Conservation (phyloP, 805 yeast genomes). For the Ogataea corticis region DNA sequence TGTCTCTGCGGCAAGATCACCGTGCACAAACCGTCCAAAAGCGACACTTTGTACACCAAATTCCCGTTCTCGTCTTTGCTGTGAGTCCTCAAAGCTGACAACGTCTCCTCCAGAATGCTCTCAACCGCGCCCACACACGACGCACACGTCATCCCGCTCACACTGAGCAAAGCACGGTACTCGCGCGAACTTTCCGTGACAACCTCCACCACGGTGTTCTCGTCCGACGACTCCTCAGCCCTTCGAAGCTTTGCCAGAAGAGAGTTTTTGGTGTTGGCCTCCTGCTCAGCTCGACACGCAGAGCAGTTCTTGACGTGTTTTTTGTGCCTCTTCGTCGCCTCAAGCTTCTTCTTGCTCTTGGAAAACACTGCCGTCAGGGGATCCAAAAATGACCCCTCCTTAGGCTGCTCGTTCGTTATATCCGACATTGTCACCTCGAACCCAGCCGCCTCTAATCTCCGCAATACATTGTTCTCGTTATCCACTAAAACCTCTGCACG, state of each 20-base stretch:
- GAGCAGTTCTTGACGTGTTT: slow-evolving; percentile 44
- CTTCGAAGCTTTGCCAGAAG: slow-evolving; percentile 11
- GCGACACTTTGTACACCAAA: slow-evolving; percentile 33
- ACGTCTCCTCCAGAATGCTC: slow-evolving; percentile 36
- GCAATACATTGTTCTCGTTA: slow-evolving; percentile 29
- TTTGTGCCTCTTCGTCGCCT: slow-evolving; percentile 15
- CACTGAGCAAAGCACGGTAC: slow-evolving; percentile 52
- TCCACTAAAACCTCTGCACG: slow-evolving; percentile 17
- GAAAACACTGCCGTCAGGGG: slow-evolving; percentile 17
- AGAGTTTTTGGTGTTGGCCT: slow-evolving; percentile 4
- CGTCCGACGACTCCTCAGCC: slow-evolving; percentile 13
- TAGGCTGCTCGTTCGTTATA: slow-evolving; percentile 10
- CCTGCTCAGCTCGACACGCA: slow-evolving; percentile 37
- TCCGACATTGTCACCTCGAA: slow-evolving; percentile 34
- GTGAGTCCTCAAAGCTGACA: slow-evolving; percentile 20
- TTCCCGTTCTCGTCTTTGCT: slow-evolving; percentile 14
- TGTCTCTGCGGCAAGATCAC: slow-evolving; percentile 55
- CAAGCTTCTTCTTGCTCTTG: slow-evolving; percentile 9
- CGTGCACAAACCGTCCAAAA: slow-evolving; percentile 50
- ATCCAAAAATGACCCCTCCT: slow-evolving; percentile 14
- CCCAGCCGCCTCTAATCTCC: slow-evolving; percentile 37
- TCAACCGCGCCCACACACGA: slow-evolving; percentile 51
- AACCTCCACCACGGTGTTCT: slow-evolving; percentile 29
- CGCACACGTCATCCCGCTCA: slow-evolving; percentile 72
- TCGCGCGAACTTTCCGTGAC: slow-evolving; percentile 24